phyloP scores from a whole-genome alignment of 2,329 filamentous ascomycete species.

The Colletotrichum costaricense region DNA sequence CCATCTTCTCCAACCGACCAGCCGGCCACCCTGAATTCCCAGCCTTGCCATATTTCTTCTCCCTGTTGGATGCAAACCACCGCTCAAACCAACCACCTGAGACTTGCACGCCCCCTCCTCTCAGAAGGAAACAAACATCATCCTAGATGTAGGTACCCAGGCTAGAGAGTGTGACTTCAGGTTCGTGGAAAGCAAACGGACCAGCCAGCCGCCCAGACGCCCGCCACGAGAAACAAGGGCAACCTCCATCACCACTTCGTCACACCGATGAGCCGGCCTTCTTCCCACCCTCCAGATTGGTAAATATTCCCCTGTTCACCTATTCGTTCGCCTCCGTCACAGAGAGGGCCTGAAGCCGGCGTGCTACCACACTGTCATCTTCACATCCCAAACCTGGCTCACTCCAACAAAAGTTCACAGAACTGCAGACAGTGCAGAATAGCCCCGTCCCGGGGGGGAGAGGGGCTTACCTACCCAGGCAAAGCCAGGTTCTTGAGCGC shows the following conservation, averaged over 20 bases:
- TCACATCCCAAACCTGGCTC: background rate
- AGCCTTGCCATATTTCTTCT: conserved; percentile 20
- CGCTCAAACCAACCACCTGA: background rate
- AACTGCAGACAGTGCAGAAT: background rate
- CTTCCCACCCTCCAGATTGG: background rate
- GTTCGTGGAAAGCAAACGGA: conserved; percentile 2
- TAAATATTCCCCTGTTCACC: background rate
- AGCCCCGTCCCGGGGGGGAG: background rate
- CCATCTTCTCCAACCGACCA: background rate
- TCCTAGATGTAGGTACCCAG: background rate
- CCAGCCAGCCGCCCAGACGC: background rate
- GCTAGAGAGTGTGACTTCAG: background rate
- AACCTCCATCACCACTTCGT: conserved; percentile 24
- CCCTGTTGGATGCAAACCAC: background rate
- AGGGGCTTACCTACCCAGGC: background rate
- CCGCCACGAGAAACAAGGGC: background rate
- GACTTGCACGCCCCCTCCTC: background rate
- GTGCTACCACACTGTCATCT: conserved; percentile 9
- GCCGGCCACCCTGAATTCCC: background rate
- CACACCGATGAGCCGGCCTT: conserved; percentile 17
- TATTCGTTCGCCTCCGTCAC: background rate
- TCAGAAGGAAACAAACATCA: background rate
- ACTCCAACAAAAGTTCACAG: background rate
- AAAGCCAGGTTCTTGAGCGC: too few relatives aligned
- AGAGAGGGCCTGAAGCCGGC: background rate